phyloP scores from a whole-genome alignment of 2,329 filamentous ascomycete species.

The Colletotrichum navitas region DNA sequence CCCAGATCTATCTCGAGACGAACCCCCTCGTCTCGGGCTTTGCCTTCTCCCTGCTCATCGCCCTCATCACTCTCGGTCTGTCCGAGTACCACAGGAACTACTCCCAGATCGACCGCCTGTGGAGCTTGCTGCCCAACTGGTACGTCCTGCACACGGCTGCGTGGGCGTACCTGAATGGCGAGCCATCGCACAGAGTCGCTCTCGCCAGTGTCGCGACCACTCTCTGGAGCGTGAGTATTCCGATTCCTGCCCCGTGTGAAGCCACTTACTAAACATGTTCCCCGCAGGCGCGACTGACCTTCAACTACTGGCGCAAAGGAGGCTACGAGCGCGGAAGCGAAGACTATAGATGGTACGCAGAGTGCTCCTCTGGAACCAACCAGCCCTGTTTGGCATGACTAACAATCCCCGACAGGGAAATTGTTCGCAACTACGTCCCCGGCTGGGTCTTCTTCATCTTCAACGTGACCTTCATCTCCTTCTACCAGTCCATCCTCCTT shows the following conservation, averaged over 20 bases:
- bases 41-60: conserved; percentile 78
- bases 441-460: conserved; percentile 81
- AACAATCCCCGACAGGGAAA: conserved; percentile 64
- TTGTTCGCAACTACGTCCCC: conserved; percentile 76
- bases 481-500: conserved; percentile 85
- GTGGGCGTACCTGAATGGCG: conserved; percentile 83
- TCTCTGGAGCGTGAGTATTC: conserved; percentile 80
- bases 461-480: conserved; percentile 90
- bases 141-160: conserved; percentile 87
- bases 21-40: conserved; percentile 87
- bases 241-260: not conserved
- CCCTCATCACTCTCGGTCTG: conserved; percentile 77
- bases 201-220: conserved; percentile 77
- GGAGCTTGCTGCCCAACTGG: conserved; percentile 89
- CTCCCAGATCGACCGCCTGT: conserved; percentile 94
- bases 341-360: conserved; percentile 87
- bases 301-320: conserved; percentile 96
- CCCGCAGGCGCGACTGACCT: conserved; percentile 81
- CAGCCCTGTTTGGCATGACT: conserved; percentile 10
- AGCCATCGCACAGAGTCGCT: conserved; percentile 79
- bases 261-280: conserved; percentile 36
- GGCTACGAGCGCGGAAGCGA: conserved; percentile 91
- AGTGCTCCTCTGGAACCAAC: not conserved
- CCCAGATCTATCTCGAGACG: conserved; percentile 82
- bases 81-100: conserved; percentile 94